phyloP scores from a whole-genome alignment of 2,329 filamentous ascomycete species.

The Chrysoporthe deuterocubensis region DNA sequence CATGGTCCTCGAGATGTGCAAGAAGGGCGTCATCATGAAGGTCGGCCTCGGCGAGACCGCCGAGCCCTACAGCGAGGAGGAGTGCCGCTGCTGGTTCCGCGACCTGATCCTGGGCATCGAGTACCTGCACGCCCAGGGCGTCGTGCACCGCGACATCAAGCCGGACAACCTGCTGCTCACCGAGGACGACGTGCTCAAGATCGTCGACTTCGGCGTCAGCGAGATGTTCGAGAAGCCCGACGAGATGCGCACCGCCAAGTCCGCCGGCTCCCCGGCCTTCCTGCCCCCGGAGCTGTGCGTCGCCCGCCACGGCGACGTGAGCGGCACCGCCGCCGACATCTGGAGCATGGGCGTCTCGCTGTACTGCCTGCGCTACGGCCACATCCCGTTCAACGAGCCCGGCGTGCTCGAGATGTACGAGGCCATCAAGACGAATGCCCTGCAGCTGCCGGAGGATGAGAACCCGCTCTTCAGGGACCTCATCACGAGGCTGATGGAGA shows the following conservation, averaged over 20 bases:
- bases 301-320: conserved; percentile 82
- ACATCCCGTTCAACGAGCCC: conserved; percentile 80
- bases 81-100: conserved; percentile 89
- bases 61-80: conserved; percentile 80
- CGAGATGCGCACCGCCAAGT: conserved; percentile 90
- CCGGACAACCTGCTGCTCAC: conserved; percentile 94
- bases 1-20: conserved; percentile 99
- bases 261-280: conserved; percentile 92
- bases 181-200: conserved; percentile 89
- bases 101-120: conserved; percentile 95
- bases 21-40: conserved; percentile 96
- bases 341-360: conserved; percentile 98
- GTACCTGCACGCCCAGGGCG: conserved; percentile 93
- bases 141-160: conserved; percentile 97
- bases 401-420: conserved; percentile 87
- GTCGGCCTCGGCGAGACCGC: conserved; percentile 84
- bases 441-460: conserved; percentile 65
- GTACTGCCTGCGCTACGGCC: conserved; percentile 88
- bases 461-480: conserved; percentile 75
- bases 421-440: conserved; percentile 75
- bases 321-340: conserved; percentile 88
- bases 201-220: conserved; percentile 98
- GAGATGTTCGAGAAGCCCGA: conserved; percentile 92
- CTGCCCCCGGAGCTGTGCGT: conserved; percentile 91
- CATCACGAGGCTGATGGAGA: conserved; percentile 75